phyloP scores from a whole-genome alignment of 2,329 filamentous ascomycete genomes.

The Monosporascus sp. region DNA sequence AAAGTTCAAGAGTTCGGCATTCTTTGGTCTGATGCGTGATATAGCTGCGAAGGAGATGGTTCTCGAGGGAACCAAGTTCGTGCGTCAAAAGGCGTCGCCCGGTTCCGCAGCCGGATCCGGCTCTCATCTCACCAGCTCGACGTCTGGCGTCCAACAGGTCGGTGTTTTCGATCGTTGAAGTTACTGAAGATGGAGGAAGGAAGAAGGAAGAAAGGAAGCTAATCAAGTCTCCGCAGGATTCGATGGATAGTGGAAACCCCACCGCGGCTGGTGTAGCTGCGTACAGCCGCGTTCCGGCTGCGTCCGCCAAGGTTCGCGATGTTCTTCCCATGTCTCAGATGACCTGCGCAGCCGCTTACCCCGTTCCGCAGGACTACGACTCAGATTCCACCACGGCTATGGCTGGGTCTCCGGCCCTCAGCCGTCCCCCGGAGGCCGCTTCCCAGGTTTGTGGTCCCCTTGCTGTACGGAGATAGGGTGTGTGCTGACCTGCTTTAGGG shows the following conservation, averaged over 20 bases:
- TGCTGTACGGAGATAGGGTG: no score
- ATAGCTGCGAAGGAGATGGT: slow-evolving; percentile 67
- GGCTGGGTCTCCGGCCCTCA: no score
- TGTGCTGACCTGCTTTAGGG: no score
- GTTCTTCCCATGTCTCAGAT: no score
- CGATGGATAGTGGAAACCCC: not conserved
- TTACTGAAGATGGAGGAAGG: not conserved
- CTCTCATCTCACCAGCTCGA: slow-evolving; percentile 1
- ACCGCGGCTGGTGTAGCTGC: not conserved
- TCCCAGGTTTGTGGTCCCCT: no score
- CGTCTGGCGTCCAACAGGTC: not conserved
- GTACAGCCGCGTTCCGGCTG: not conserved
- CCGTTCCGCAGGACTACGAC: no score
- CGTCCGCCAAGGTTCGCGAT: not conserved
- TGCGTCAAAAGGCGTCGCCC: slow-evolving; percentile 28
- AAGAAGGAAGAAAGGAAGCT: not conserved
- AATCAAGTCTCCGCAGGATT: not conserved
- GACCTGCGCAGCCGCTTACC: no score
- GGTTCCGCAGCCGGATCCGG: not conserved
- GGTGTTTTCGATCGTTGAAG: not conserved
- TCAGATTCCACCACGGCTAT: no score
- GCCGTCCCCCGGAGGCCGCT: no score
- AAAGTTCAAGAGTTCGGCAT: slow-evolving; percentile 76
- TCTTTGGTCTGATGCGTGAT: slow-evolving; percentile 70
- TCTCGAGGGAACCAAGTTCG: slow-evolving; percentile 65